Evolutionary conservation across 179 eudicot species (phyloP), one percentile per base, ranked within the genome.

Genomic region (Silene coronaria): DNA sequence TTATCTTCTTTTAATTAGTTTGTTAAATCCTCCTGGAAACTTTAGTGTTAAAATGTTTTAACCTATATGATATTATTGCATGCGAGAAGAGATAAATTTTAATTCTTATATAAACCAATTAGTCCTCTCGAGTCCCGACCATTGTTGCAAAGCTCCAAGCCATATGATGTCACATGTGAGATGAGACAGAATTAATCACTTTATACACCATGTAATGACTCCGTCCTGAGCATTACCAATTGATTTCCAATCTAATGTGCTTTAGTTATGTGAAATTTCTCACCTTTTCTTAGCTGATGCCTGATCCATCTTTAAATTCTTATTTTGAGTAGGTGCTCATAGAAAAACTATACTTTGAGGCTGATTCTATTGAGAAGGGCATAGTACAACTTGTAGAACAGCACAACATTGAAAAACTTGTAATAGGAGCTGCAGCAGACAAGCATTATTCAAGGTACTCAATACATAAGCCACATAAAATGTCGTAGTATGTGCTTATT

Each of bases 391-490:
- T 91, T 67, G 76, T 91, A 59, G 45, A 77, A 61, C 74, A 75
- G 67, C 74, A 90, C 80, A 75, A 68, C 51, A 86, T 91, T 71
- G 79, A 70, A 77, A 85, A 78, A 77, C 92, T 91, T 81, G 97
- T 86, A 22, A 88, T 91, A 86, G 97, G 97, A 75, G 92, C 90
- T 45, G 95, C 91, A 63, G 86, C 92, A 9, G 83, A 85, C 75
- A 79, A 74, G 60, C 75, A 60, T 4, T 85, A 82, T 84, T 82
- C 87, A 32, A 82, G 69, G 97, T 88, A 80, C n/a, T 22, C 12
- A 9, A 32, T 27, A 14, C 19, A 14, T 2, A 16, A 16, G 57
- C 57, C 59, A 53, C 59, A 48, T 14, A 16, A n/a, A n/a, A n/a
- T n/a, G n/a, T n/a, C n/a, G n/a, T n/a, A n/a, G n/a, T n/a, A n/a